Conservation (phyloP, 768 basidiomycete genomes). For the Russula olivacea region DNA sequence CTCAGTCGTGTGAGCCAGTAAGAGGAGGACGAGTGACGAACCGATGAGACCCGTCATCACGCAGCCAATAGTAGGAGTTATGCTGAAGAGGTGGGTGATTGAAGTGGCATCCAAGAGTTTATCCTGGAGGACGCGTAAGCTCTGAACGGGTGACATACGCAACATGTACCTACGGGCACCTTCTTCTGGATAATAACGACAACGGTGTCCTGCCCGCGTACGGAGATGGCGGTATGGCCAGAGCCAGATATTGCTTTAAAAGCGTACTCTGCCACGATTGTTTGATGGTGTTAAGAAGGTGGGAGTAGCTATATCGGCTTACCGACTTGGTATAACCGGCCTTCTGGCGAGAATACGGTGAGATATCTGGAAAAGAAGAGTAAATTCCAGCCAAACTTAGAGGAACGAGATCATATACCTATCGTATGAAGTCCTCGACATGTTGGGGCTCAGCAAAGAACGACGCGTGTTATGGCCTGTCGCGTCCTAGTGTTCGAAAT, state of each 20-base stretch:
- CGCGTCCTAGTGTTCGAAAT: not conserved
- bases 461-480: not conserved
- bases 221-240: slow-evolving; percentile 88
- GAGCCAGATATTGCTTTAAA: slow-evolving; percentile 99
- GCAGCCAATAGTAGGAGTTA: slow-evolving; percentile 94
- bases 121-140: slow-evolving; percentile 52
- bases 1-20: not conserved
- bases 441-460: slow-evolving; percentile 33
- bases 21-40: slow-evolving; percentile 33
- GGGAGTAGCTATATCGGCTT: slow-evolving; percentile 30
- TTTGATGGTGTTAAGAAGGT: not conserved
- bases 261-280: slow-evolving; percentile 73
- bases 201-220: slow-evolving; percentile 89
- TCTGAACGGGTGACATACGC: slow-evolving; percentile 2
- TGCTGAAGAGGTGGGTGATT: slow-evolving; percentile 91
- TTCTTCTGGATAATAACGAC: slow-evolving; percentile 99
- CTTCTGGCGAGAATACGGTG: slow-evolving; percentile 96
- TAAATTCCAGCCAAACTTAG: not conserved
- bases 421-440: slow-evolving; percentile 95
- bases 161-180: slow-evolving; percentile 60
- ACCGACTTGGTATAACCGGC: slow-evolving; percentile 98
- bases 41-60: slow-evolving; percentile 98
- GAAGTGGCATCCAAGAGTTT: slow-evolving; percentile 94
- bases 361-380: slow-evolving; percentile 58
- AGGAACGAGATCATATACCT: slow-evolving; percentile 40